Base-by-base conservation (phyloP, 768 basidiomycete species). In the Infundibulicybe gibba region DNA sequence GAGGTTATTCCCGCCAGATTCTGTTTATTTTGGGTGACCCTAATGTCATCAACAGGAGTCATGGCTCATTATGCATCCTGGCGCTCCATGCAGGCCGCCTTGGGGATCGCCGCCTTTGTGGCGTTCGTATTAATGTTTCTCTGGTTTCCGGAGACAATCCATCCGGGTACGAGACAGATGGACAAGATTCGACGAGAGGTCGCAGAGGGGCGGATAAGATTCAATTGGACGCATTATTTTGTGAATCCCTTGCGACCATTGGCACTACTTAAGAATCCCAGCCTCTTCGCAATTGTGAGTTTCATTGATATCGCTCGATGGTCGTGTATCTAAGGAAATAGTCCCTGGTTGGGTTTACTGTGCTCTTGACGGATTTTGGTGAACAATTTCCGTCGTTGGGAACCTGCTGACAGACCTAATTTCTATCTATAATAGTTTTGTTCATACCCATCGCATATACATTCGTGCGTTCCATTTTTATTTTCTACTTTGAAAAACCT, bases 41-140 rank as follows among this genome's bases (percentile, higher is more conserved):
- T 37, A 60, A 2, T 65, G 61, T n/a, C 42, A 61, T 65, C 17
- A 19, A 25, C 35, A 78, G 80, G 80, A 11, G 43, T 72, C 20
- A 66, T 72, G 0, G 71, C 83, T 0, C 66, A 81, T 43, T 83
- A 82, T 50, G 72, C 71, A 32, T 84, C 84, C 0, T 87, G 86
- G 84, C 72, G 85, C 0, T 52, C 68, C 11, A 76, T 83, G 59
- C 83, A 87, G 54, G 56, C 64, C 6, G 54, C 55, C 1, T 51
- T 87, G 1, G 75, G 74, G 9, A 25, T 69, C 0, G 59, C 66
- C 33, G 74, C 72, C 1, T 19, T 71, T 0, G 32, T 68, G 3
- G 62, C 62, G 3, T 56, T 72, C 34, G 4, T 68, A 10, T 45
- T 63, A 12, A 59, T 79, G 12, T 34, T 49, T 8, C 33, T 69